A percentile compares a stretch with the other conserved stretches of the same genome.
These are phyloP conservation scores for Cyclotella atomus DNA, from an alignment of 108 stramenopile species.

Conservation along the genomic window DNA sequence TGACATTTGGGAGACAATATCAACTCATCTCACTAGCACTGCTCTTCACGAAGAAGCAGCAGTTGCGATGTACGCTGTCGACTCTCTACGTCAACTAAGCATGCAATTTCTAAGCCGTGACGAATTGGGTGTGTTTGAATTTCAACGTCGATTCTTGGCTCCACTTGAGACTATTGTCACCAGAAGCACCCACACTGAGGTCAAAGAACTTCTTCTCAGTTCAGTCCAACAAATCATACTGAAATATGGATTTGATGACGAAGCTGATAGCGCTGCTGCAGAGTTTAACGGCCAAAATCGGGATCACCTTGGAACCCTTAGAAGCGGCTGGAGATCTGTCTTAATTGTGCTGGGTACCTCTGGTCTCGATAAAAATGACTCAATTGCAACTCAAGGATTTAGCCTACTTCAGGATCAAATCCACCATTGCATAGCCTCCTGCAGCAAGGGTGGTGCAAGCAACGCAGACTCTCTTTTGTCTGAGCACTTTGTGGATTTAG, in stretches of 20 bases:
- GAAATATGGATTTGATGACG: slow-evolving; percentile 64
- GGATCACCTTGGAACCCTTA: slow-evolving; percentile 58
- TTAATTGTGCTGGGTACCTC: slow-evolving; percentile 88
- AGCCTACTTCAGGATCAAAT: slow-evolving; percentile 67
- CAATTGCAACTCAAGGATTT: slow-evolving; percentile 79
- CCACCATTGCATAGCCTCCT: slow-evolving; percentile 42
- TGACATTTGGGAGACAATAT: slow-evolving; percentile 92
- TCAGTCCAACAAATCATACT: slow-evolving; percentile 91
- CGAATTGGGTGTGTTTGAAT: slow-evolving; percentile 94
- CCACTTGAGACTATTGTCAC: slow-evolving; percentile 94
- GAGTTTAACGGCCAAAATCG: slow-evolving; percentile 6
- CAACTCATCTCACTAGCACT: slow-evolving; percentile 89
- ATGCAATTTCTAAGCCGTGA: slow-evolving; percentile 94
- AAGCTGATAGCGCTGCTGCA: neutral
- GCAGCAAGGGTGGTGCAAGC: slow-evolving; percentile 1
- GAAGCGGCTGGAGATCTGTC: slow-evolving; percentile 95
- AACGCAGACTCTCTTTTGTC: slow-evolving; percentile 55
- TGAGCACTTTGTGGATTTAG: slow-evolving; percentile 92
- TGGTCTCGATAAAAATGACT: slow-evolving; percentile 74
- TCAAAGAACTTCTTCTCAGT: slow-evolving; percentile 93
- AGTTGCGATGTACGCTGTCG: slow-evolving; percentile 97
- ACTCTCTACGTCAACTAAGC: slow-evolving; percentile 96
- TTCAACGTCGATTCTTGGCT: slow-evolving; percentile 94
- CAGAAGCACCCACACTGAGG: slow-evolving; percentile 60
- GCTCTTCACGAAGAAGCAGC: slow-evolving; percentile 93